Evolutionary conservation across 2,329 filamentous ascomycete species (phyloP).

Genomic region (Alternaria metachromatica): DNA sequence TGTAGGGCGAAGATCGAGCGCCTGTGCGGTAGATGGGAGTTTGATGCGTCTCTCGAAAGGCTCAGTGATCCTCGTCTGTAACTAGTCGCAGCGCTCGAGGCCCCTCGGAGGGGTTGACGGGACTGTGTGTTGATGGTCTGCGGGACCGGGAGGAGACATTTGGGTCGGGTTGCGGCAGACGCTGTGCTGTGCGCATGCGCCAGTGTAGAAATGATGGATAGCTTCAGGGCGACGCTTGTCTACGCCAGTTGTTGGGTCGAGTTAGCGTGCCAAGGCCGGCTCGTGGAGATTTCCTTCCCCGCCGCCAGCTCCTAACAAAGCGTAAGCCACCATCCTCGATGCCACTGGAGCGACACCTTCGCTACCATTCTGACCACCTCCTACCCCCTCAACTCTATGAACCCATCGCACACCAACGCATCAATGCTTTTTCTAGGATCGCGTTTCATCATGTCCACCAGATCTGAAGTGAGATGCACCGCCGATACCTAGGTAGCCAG

Average conservation of each 20-base stretch:
- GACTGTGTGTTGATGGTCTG: background rate
- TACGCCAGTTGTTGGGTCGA: background rate
- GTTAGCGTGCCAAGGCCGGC: conserved; percentile 6
- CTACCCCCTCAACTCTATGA: background rate
- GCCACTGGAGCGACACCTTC: background rate
- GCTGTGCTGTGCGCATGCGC: background rate
- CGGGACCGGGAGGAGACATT: background rate
- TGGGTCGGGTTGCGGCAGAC: background rate
- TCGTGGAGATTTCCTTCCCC: background rate
- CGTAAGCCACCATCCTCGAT: background rate
- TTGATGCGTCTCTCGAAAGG: background rate
- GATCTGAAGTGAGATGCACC: background rate
- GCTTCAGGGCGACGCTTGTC: background rate
- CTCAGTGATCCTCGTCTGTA: background rate
- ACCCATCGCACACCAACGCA: background rate
- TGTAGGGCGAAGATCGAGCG: background rate
- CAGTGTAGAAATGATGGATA: background rate
- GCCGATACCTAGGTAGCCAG: background rate
- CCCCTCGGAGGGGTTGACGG: background rate
- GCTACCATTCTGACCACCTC: background rate
- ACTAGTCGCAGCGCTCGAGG: background rate
- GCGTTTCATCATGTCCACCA: conserved; percentile 7
- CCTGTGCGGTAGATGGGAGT: background rate
- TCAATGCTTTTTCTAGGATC: conserved; percentile 5
- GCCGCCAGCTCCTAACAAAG: background rate